Conservation (phyloP, 768 basidiomycete species). For the Tricholoma hemisulphureum region DNA sequence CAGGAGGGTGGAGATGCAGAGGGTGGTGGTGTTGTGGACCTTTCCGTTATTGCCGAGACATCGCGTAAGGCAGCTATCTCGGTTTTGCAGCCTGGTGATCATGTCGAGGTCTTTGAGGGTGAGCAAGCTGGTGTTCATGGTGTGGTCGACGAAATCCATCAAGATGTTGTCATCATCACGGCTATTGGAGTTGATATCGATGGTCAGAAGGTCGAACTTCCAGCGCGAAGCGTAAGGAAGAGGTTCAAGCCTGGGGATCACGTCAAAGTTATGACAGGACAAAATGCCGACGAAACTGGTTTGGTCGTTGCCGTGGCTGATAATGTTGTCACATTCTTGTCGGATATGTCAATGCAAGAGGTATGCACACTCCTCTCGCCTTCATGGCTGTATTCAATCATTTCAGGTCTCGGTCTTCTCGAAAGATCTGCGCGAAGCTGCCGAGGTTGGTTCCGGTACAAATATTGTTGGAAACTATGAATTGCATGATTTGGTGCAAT, state of each 20-base stretch:
- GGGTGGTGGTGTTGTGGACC: conserved; percentile 66
- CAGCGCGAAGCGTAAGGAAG: conserved; percentile 88
- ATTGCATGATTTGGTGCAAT: conserved; percentile 92
- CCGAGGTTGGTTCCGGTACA: conserved; percentile 91
- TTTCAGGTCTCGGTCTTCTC: conserved; percentile 91
- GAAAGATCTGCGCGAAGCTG: conserved; percentile 94
- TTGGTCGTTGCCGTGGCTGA: conserved; percentile 89
- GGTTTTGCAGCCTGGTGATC: conserved; percentile 96
- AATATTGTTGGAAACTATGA: conserved; percentile 93
- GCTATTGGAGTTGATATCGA: conserved; percentile 82
- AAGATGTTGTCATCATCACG: conserved; percentile 83
- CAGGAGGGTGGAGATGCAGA: conserved; percentile 63
- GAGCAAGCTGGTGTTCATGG: conserved; percentile 94
- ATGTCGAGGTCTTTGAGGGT: conserved; percentile 96
- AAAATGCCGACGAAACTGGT: conserved; percentile 94
- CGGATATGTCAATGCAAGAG: conserved; percentile 97
- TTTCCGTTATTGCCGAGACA: conserved; percentile 90
- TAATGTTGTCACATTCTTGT: conserved; percentile 91
- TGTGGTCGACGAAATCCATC: conserved; percentile 83
- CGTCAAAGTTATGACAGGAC: conserved; percentile 96
- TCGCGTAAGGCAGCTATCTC: conserved; percentile 88
- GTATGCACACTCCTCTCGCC: conserved; percentile 37
- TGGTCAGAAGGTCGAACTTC: conserved; percentile 82
- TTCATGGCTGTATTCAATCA: conserved; percentile 1
- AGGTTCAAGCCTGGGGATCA: conserved; percentile 97